Evolutionary conservation across 2,329 filamentous ascomycete species (phyloP), one percentile per base, ranked within the genome.

Genomic region (Nemania bipapillata): DNA sequence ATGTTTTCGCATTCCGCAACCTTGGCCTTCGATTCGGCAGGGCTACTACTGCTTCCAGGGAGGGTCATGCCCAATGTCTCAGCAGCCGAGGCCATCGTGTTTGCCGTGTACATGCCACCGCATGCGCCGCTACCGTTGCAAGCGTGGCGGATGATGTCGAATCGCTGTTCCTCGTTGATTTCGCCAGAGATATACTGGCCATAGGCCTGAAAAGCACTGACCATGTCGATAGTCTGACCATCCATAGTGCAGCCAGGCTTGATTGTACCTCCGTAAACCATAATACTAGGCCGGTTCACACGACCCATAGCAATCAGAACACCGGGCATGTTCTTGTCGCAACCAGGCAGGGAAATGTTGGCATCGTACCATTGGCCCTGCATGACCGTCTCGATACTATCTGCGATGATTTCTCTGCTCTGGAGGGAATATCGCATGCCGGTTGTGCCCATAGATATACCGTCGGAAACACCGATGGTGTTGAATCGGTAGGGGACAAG

Each of bases 271-370:
- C 96, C 96, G 78, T 99, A 99, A 32, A 99, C 92, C 96, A 99
- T 99, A 79, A 99, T 86, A 75, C 92, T 94, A 32, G 96, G 96
- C 54, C 96, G 86, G 85, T 99, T 98, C 73, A 97, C 90, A 74
- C 96, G 89, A 42, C 94, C 95, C 92, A 97, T 97, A 65, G 94
- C 96, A 77, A 96, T 96, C 76, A 94, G 83, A 12, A 96, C 92
- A 81, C 92, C 92, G 1, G 94, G 94, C 96, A 99, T 98, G 84
- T 99, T 99, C 89, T 99, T 99, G 87, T 99, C 96, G 82, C 96
- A 99, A 56, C 96, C 96, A 15, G 96, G 96, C 76, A 99, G 92
- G 61, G 93, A 97, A 79, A 99, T 92, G 82, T 98, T 98, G 74
- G 90, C 95, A 81, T 99, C 96, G 80, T 99, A 98, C 94, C 94